phyloP scores from a whole-genome alignment of 148 eudicot genomes.

The Amaranthus cruentus region DNA sequence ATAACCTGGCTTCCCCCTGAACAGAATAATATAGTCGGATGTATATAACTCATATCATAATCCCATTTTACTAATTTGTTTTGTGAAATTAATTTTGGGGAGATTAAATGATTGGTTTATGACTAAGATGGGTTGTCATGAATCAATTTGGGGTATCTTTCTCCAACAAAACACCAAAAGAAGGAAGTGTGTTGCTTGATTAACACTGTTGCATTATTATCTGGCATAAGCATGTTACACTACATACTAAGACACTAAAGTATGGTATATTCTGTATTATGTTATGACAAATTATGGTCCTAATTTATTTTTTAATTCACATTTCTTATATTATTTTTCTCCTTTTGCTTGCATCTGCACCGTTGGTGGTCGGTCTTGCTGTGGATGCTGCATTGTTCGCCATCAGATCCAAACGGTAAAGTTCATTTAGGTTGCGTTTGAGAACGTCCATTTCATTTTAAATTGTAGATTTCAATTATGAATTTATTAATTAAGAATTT shows the following conservation, averaged over 20 bases:
- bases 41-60: no score
- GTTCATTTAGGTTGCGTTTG: not conserved
- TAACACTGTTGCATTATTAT: constrained; percentile 1
- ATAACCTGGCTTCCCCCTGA: no score
- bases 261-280: constrained; percentile 7
- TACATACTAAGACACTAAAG: not conserved
- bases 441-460: no score
- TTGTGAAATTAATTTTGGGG: no score
- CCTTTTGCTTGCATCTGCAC: not conserved
- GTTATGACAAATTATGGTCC: constrained; percentile 11
- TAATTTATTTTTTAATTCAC: not conserved
- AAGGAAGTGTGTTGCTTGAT: not conserved
- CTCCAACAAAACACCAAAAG: not conserved
- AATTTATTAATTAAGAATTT: no score
- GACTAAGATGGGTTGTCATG: not conserved
- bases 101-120: not conserved
- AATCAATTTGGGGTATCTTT: constrained; percentile 1
- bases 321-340: constrained; percentile 13
- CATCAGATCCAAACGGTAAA: constrained; percentile 64
- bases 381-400: constrained; percentile 14
- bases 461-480: no score
- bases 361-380: constrained; percentile 11
- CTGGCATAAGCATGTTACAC: constrained; percentile 4
- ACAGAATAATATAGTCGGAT: no score
- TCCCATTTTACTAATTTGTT: no score